phyloP scores from a whole-genome alignment of 176 grass and related monocot species.

The Saccharum officinarum region DNA sequence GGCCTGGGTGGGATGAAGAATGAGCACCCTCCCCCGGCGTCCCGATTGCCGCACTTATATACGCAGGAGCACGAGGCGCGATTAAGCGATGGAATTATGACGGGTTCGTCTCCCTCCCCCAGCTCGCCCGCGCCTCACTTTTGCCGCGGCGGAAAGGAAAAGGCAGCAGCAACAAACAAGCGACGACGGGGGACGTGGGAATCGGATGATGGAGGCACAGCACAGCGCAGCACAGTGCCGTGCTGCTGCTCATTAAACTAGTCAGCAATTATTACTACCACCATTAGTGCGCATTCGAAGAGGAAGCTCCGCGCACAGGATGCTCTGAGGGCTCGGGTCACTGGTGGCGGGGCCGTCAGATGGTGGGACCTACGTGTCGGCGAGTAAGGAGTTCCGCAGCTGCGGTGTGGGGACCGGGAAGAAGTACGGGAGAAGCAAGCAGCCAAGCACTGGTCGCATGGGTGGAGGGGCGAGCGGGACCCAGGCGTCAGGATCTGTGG shows the following conservation, averaged over 20 bases:
- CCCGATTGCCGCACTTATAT: conserved; percentile 39
- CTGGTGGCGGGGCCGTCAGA: not conserved
- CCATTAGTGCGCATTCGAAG: conserved; percentile 8
- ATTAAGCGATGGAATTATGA: conserved; percentile 41
- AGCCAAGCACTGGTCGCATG: not conserved
- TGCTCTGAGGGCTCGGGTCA: not conserved
- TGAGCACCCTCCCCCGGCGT: not conserved
- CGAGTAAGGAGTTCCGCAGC: fast-evolving
- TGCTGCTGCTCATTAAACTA: conserved; percentile 20
- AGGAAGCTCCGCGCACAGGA: not conserved
- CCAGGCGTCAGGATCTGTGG: not conserved
- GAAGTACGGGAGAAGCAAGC: conserved; percentile 13
- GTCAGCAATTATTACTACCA: conserved; percentile 19
- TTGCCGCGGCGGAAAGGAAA: conserved; percentile 51
- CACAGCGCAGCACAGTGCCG: conserved; percentile 2
- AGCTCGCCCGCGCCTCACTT: conserved; percentile 28
- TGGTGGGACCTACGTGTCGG: not conserved
- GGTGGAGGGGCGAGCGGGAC: not conserved
- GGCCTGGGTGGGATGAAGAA: not conserved
- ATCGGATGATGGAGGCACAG: not conserved
- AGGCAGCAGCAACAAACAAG: not conserved
- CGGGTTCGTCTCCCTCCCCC: conserved; percentile 18
- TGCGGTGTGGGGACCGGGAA: not conserved
- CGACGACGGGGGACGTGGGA: not conserved
- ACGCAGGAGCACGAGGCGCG: not conserved